A percentile compares a stretch with the other conserved stretches of the same genome.
Evolutionary conservation across 306 rosid species (phyloP).

Genomic region (Cucumis melo): DNA sequence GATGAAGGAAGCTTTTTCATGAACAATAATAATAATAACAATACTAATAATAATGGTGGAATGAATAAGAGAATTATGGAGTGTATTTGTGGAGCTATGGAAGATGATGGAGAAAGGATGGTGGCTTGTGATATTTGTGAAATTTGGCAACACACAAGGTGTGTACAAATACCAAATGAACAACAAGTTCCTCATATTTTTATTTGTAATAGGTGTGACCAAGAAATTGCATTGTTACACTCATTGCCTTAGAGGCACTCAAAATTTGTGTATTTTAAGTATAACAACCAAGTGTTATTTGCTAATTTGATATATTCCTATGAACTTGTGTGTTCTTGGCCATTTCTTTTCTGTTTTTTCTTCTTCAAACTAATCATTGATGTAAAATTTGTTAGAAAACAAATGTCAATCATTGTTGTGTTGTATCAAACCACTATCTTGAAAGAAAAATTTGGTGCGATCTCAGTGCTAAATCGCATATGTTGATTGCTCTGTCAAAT

Average conservation of each 20-base stretch:
- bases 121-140: conserved; percentile 81
- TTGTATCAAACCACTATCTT: too few species aligned
- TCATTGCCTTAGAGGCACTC: conserved; percentile 18
- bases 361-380: too few species aligned
- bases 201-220: conserved; percentile 65
- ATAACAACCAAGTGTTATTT: too few species aligned
- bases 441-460: too few species aligned
- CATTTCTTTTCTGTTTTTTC: too few species aligned
- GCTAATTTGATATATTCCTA: too few species aligned
- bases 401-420: too few species aligned
- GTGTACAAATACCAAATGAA: conserved; percentile 52
- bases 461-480: too few species aligned
- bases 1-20: neutral
- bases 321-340: too few species aligned
- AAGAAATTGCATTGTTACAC: conserved; percentile 45
- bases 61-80: conserved; percentile 23
- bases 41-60: conserved; percentile 8
- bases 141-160: conserved; percentile 65
- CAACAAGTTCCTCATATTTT: conserved; percentile 60
- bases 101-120: conserved; percentile 85
- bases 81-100: conserved; percentile 65
- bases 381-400: too few species aligned
- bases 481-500: too few species aligned
- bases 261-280: too few species aligned
- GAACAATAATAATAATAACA: neutral